Evolutionary conservation across 75 land plant genomes (phyloP).

Genomic region (Larix kaempferi): DNA sequence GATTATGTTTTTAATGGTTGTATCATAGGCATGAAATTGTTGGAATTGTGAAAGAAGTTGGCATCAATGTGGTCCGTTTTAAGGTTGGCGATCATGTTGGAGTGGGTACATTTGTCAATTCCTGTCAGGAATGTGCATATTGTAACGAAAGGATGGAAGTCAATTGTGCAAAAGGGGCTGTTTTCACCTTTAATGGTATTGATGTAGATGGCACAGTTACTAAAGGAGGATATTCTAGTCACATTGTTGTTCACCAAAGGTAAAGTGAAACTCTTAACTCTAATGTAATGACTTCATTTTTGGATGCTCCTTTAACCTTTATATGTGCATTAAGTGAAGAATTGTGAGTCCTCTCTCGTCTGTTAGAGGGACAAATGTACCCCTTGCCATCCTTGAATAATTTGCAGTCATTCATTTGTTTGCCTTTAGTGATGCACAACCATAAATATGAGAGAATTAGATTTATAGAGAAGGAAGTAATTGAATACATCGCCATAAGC

Average conservation of each 20-base stretch:
- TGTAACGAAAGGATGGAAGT: slow-evolving; percentile 52
- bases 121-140: slow-evolving; percentile 70
- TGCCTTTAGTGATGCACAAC: too few relatives aligned
- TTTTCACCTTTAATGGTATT: slow-evolving; percentile 50
- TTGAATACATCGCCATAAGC: too few relatives aligned
- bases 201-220: slow-evolving; percentile 82
- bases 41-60: slow-evolving; percentile 73
- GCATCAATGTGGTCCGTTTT: slow-evolving; percentile 54
- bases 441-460: too few relatives aligned
- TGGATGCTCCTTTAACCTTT: neutral
- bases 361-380: too few relatives aligned
- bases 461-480: too few relatives aligned
- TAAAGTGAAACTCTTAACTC: slow-evolving; percentile 8
- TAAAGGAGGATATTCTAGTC: slow-evolving; percentile 77
- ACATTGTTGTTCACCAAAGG: slow-evolving; percentile 74
- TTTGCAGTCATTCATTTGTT: too few relatives aligned
- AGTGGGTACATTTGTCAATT: slow-evolving; percentile 60
- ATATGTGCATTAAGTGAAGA: neutral
- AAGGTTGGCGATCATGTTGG: slow-evolving; percentile 83
- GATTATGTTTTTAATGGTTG: neutral
- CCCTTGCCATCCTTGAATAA: too few relatives aligned
- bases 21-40: slow-evolving; percentile 83
- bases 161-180: slow-evolving; percentile 32
- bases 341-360: neutral
- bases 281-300: neutral